A percentile compares a stretch with the other conserved stretches of the same genome.
Conservation (phyloP, 2,329 filamentous ascomycete species). For the Colletotrichum higginsianum region DNA sequence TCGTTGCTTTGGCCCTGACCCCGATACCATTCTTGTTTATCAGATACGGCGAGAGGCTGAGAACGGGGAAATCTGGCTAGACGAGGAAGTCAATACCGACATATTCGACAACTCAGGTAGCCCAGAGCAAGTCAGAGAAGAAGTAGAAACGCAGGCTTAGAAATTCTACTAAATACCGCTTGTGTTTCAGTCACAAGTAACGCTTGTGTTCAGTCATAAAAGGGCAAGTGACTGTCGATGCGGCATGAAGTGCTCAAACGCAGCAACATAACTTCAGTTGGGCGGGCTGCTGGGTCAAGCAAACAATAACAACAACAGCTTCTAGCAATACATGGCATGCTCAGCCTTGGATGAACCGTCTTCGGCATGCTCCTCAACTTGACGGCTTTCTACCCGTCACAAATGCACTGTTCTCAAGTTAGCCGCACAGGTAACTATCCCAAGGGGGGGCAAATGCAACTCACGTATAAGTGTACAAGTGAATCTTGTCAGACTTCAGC, state of each 20-base stretch:
- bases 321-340: too few relatives aligned
- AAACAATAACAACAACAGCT: background rate
- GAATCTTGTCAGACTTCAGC: conserved; percentile 46
- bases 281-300: background rate
- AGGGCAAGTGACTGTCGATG: too few relatives aligned
- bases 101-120: too few relatives aligned
- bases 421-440: background rate
- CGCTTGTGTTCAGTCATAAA: too few relatives aligned
- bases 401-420: background rate
- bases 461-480: conserved; percentile 47
- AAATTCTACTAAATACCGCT: too few relatives aligned
- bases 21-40: conserved; percentile 62
- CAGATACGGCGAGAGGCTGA: conserved; percentile 61
- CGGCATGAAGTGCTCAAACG: too few relatives aligned
- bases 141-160: too few relatives aligned
- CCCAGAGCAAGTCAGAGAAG: too few relatives aligned
- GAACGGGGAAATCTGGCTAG: background rate
- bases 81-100: too few relatives aligned
- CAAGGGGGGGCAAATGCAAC: background rate
- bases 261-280: too few relatives aligned
- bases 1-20: conserved; percentile 61
- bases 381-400: background rate
- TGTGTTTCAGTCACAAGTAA: too few relatives aligned
- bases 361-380: background rate
- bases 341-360: too few relatives aligned